Evolutionary conservation across 2,329 filamentous ascomycete species (phyloP).

Genomic region (Cordyceps javanica): DNA sequence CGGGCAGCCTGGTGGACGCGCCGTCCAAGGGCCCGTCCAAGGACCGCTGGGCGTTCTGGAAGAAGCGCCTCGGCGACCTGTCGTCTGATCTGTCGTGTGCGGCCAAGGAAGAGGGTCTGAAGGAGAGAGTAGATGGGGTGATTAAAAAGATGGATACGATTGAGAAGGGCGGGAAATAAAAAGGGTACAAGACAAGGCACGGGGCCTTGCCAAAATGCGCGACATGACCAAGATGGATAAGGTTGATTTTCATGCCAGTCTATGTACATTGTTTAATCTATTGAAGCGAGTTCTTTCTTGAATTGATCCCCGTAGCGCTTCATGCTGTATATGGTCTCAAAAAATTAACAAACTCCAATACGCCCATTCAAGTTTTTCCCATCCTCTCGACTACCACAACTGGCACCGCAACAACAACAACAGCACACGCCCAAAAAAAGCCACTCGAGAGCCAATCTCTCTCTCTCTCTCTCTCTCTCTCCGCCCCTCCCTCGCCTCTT

Average conservation of each 20-base stretch:
- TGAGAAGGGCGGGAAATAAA: slow-evolving; percentile 12
- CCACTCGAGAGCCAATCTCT: too few relatives aligned
- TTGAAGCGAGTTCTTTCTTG: not conserved
- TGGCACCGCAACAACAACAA: slow-evolving; percentile 4
- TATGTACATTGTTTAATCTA: not conserved
- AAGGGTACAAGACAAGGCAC: not conserved
- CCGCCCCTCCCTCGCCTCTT: slow-evolving; percentile 11
- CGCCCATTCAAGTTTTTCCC: not conserved
- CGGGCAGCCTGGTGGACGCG: slow-evolving; percentile 17
- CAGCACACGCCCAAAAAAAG: not conserved
- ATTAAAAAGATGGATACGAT: slow-evolving; percentile 19
- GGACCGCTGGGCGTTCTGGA: slow-evolving; percentile 28
- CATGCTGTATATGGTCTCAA: not conserved
- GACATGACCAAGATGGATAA: not conserved
- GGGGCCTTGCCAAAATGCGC: not conserved
- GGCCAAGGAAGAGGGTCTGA: slow-evolving; percentile 16
- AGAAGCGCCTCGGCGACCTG: slow-evolving; percentile 21
- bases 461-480: too few relatives aligned
- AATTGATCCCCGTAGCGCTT: not conserved
- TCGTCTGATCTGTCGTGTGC: slow-evolving; percentile 13
- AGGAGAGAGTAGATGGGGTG: slow-evolving; percentile 17
- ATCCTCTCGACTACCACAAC: slow-evolving; percentile 5
- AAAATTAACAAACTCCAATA: slow-evolving; percentile 21
- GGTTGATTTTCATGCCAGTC: not conserved
- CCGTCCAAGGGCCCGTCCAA: slow-evolving; percentile 16